Evolutionary conservation across 177 flowering plant genomes (phyloP), one percentile per base, ranked within the genome.

Genomic region (Vitis hybrid): DNA sequence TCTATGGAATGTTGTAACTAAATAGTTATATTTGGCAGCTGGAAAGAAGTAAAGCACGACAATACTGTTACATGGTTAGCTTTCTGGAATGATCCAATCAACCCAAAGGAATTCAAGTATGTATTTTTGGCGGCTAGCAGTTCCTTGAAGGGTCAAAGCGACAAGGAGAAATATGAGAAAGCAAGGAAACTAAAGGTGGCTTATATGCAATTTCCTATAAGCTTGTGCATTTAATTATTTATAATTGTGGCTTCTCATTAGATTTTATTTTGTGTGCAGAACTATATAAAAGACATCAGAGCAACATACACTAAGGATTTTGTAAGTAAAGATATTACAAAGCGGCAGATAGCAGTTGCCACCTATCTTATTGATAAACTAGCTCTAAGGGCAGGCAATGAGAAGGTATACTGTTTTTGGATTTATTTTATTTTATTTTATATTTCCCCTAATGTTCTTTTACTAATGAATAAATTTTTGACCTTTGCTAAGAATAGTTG

Each of bases 41-140:
- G 99, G 99, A 93, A 92, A 76, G 99, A 96, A 83, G 78, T 96
- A 52, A 90, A 87, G 81, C 98, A 96, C 82, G 99, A 96, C 77
- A 90, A 92, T 70, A 94, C 97, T n/a, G 99, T 96, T 51, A 96
- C 99, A 58, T 96, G 99, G 99, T 83, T 96, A 73, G 99, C 99
- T 64, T 94, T 77, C 79, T 96, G 99, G 99, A 90, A 87, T 80
- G 99, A 96, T 81, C 99, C 99, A 33, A 92, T 96, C 62, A 94
- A 92, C 80, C 85, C 84, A 59, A 96, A 79, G 76, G 97, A 94
- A 78, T 89, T 88, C 79, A 96, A 96, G 72, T 96, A 96, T 72
- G 98, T 96, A 48, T 94, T 94, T 77, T 80, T 96, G 76, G 99
- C 97, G 21, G 92, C 99, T 71, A 94, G 99, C 84, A 96, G 99